Evolutionary conservation across 768 basidiomycete genomes (phyloP).

Genomic region (Cystoderma amianthinum): DNA sequence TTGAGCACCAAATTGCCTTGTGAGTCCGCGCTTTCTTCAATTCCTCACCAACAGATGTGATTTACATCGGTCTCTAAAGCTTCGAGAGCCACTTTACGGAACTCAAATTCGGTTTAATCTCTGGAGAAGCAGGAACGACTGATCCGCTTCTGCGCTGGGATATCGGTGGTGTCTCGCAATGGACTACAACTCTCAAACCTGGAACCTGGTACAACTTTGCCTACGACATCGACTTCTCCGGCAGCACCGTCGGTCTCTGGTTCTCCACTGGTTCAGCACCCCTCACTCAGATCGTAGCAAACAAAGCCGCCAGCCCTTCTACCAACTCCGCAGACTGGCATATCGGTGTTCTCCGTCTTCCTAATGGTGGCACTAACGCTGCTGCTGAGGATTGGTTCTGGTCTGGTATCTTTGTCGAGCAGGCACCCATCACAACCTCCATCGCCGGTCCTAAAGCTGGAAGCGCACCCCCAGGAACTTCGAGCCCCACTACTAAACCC

Average conservation of each 20-base stretch:
- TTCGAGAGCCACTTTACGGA: conserved; percentile 62
- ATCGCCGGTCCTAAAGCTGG: too few species aligned
- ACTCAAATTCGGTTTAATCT: conserved; percentile 17
- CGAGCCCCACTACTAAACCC: conserved; percentile 10
- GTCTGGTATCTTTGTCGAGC: conserved; percentile 56
- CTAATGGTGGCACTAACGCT: conserved; percentile 35
- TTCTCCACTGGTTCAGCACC: conserved; percentile 41
- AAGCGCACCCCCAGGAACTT: conserved; percentile 15
- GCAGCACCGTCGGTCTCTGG: conserved; percentile 50
- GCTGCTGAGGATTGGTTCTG: conserved; percentile 51
- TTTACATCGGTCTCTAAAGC: too few species aligned
- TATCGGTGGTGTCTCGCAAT: conserved; percentile 35
- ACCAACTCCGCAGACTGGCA: conserved; percentile 60
- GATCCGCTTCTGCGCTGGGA: too few species aligned
- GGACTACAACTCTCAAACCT: conserved; percentile 42
- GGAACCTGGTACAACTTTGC: conserved; percentile 62
- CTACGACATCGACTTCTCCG: conserved; percentile 56
- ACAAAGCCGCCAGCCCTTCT: conserved; percentile 39
- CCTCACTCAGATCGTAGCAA: conserved; percentile 40
- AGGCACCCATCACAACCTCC: conserved; percentile 45
- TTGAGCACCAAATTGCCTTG: too few species aligned
- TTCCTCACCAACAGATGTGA: conserved; percentile 51
- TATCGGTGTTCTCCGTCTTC: conserved; percentile 52
- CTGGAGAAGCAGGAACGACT: neutral
- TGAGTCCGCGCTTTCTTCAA: too few species aligned